Conservation (phyloP, 306 rosid genomes). For the Bauhinia variegata region DNA sequence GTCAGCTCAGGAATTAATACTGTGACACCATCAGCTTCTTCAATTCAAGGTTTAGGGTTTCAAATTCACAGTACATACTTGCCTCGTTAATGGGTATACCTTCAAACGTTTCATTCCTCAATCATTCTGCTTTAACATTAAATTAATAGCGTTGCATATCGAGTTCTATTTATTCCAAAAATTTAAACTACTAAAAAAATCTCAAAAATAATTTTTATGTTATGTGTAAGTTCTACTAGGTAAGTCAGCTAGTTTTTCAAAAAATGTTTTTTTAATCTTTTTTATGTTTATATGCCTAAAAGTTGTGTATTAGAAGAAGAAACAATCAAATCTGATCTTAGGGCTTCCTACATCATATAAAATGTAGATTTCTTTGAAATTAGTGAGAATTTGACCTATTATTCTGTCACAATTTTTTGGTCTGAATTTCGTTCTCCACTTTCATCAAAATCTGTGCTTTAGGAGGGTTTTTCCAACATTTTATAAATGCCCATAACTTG, state of each 20-base stretch:
- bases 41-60: conserved; percentile 42
- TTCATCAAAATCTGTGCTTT: conserved; percentile 26
- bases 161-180: too few species aligned
- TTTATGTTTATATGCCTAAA: too few species aligned
- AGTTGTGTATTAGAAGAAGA: too few species aligned
- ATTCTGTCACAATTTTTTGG: conserved; percentile 10
- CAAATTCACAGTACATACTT: conserved; percentile 16
- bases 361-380: not conserved
- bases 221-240: too few species aligned
- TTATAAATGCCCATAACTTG: conserved; percentile 27
- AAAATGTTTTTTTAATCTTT: not conserved
- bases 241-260: too few species aligned
- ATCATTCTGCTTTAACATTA: too few species aligned
- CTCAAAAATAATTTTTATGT: too few species aligned
- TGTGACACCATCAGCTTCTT: conserved; percentile 10
- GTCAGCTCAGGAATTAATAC: conserved; percentile 23
- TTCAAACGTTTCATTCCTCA: not conserved
- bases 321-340: not conserved
- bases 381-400: not conserved
- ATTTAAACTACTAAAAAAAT: too few species aligned
- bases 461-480: conserved; percentile 35
- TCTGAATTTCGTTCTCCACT: conserved; percentile 23
- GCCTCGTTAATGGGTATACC: too few species aligned
- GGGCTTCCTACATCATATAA: not conserved
- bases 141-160: too few species aligned